Evolutionary conservation across 1,139 yeast genomes (phyloP).

Genomic region (Protomyces inundatus): DNA sequence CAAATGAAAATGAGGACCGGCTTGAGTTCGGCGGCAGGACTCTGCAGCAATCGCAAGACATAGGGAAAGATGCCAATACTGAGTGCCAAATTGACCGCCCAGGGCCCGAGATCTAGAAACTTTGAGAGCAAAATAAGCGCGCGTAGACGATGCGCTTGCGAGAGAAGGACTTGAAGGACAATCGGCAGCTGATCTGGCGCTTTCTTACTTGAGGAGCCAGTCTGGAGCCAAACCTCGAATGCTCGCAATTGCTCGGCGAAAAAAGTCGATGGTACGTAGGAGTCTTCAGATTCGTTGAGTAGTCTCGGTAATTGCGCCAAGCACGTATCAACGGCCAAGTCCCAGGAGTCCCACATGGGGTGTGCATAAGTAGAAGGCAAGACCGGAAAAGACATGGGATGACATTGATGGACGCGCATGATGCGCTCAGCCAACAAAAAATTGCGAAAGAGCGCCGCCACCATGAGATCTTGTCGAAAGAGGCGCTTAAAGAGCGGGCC

Average conservation of each 20-base stretch:
- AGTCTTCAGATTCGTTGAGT: constrained; percentile 40
- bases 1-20: constrained; percentile 93
- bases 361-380: constrained; percentile 79
- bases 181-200: constrained; percentile 96
- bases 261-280: constrained; percentile 81
- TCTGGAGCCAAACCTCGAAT: constrained; percentile 91
- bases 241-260: constrained; percentile 96
- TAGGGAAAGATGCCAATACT: constrained; percentile 96
- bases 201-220: constrained; percentile 68
- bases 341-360: constrained; percentile 99
- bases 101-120: constrained; percentile 89
- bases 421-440: constrained; percentile 85
- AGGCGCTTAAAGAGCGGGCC: constrained; percentile 82
- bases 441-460: constrained; percentile 90
- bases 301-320: constrained; percentile 49
- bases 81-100: constrained; percentile 91
- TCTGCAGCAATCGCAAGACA: constrained; percentile 79
- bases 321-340: constrained; percentile 91
- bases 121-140: constrained; percentile 80
- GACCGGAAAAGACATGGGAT: constrained; percentile 91
- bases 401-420: constrained; percentile 90
- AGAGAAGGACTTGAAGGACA: constrained; percentile 80
- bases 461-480: constrained; percentile 92
- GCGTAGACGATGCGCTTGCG: constrained; percentile 88
- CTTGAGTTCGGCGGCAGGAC: constrained; percentile 91